Conservation (phyloP, 1,139 yeast species). For the Hansenula lynferdii region DNA sequence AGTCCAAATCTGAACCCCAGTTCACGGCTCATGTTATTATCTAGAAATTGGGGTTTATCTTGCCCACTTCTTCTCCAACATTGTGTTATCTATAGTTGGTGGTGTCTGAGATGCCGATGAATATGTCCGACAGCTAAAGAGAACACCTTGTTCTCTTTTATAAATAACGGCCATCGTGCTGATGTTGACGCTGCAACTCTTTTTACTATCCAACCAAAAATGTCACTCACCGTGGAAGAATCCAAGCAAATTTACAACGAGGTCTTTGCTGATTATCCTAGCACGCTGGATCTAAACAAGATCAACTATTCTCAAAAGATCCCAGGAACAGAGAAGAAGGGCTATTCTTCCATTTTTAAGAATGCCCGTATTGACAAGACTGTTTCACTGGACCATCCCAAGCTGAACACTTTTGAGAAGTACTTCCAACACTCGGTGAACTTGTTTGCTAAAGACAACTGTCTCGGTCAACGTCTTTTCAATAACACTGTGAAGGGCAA, state of each 20-base stretch:
- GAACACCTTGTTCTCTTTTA: no score
- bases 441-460: conserved; percentile 21
- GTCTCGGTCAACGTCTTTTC: conserved; percentile 33
- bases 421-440: conserved; percentile 30
- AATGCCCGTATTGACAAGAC: conserved; percentile 3
- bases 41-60: no score
- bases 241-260: conserved; percentile 8
- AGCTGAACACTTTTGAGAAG: conserved; percentile 9
- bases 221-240: conserved; percentile 1
- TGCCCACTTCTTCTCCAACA: no score
- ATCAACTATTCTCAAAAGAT: conserved; percentile 2
- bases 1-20: no score
- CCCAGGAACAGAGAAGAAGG: conserved; percentile 5
- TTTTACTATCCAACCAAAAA: no score
- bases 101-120: no score
- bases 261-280: background rate
- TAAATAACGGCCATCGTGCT: no score
- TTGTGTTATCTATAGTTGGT: no score
- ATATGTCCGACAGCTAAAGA: no score
- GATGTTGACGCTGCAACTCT: no score
- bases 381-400: conserved; percentile 4
- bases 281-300: background rate
- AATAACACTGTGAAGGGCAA: conserved; percentile 28
- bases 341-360: conserved; percentile 8
- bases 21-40: no score